These are phyloP conservation scores for Aureobasidium sp. DNA, from an alignment of 2,329 filamentous ascomycete genomes.

Conservation along the genomic window DNA sequence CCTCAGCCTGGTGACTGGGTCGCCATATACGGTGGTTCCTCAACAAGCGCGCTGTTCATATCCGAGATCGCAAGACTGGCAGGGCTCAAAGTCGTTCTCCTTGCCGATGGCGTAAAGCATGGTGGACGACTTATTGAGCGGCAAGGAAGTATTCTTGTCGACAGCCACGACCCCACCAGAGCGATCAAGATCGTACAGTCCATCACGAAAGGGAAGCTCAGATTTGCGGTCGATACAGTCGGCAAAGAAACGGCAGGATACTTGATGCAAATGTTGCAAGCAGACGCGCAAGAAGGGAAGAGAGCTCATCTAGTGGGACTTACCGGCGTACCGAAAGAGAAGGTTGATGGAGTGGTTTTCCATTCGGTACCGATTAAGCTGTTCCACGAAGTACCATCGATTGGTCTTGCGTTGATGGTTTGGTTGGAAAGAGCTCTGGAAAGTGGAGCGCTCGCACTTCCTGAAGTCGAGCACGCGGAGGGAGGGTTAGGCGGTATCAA, in stretches of 20 bases:
- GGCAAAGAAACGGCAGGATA: slow-evolving; percentile 55
- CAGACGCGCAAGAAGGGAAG: slow-evolving; percentile 15
- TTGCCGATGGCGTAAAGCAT: slow-evolving; percentile 60
- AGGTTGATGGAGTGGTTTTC: slow-evolving; percentile 39
- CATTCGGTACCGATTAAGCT: slow-evolving; percentile 68
- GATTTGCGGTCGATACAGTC: slow-evolving; percentile 61
- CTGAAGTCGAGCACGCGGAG: slow-evolving; percentile 57
- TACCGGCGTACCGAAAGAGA: slow-evolving; percentile 56
- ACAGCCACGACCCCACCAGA: slow-evolving; percentile 57
- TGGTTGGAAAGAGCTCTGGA: slow-evolving; percentile 63
- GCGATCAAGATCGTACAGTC: slow-evolving; percentile 56
- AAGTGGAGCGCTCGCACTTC: slow-evolving; percentile 45
- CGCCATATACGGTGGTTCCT: slow-evolving; percentile 64
- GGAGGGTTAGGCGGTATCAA: slow-evolving; percentile 61
- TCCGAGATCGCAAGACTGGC: slow-evolving; percentile 57
- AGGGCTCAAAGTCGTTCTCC: slow-evolving; percentile 55
- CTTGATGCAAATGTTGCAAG: slow-evolving; percentile 46
- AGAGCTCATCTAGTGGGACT: slow-evolving; percentile 56
- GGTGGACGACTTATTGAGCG: slow-evolving; percentile 47
- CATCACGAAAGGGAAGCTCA: slow-evolving; percentile 48
- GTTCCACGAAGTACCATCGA: slow-evolving; percentile 58
- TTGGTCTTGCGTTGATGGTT: slow-evolving; percentile 53
- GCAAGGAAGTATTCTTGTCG: slow-evolving; percentile 57
- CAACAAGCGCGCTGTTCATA: slow-evolving; percentile 13
- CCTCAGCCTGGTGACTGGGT: slow-evolving; percentile 58